Evolutionary conservation across 306 rosid genomes (phyloP).

Genomic region (Hippophae gyantsensis): DNA sequence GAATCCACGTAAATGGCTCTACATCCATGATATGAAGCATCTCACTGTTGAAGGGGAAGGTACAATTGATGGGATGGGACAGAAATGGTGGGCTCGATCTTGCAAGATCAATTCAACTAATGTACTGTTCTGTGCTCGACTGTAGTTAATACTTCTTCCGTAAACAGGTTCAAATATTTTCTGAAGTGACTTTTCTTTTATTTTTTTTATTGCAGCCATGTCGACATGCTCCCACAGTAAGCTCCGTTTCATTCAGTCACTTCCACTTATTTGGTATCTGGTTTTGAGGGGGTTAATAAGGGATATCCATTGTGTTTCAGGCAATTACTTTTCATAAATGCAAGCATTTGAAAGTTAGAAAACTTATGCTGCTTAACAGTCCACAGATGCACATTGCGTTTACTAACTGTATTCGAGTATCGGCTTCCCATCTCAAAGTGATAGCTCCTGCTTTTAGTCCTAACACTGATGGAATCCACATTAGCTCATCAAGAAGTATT

Average conservation of each 20-base stretch:
- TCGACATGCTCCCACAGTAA: constrained; percentile 73
- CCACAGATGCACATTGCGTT: constrained; percentile 77
- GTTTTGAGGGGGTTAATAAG: constrained; percentile 6
- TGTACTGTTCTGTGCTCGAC: constrained; percentile 31
- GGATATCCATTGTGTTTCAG: constrained; percentile 41
- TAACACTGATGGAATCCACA: constrained; percentile 91
- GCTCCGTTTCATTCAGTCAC: constrained; percentile 20
- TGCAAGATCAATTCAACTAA: constrained; percentile 63
- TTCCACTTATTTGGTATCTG: neutral
- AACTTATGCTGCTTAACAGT: constrained; percentile 58
- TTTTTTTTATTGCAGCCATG: constrained; percentile 66
- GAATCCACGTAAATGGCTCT: constrained; percentile 61
- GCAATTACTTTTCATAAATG: constrained; percentile 72
- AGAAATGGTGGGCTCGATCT: constrained; percentile 84
- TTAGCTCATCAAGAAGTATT: constrained; percentile 52
- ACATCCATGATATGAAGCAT: constrained; percentile 57
- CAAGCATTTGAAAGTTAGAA: constrained; percentile 48
- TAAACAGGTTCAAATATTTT: constrained; percentile 8
- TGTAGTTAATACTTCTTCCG: constrained; percentile 20
- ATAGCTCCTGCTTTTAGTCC: constrained; percentile 73
- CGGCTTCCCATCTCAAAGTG: constrained; percentile 48
- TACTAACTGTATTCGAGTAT: constrained; percentile 56
- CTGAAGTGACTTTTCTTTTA: constrained; percentile 20
- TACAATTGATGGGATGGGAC: constrained; percentile 71
- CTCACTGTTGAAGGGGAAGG: constrained; percentile 81